Evolutionary conservation across 2,329 filamentous ascomycete species (phyloP).

Genomic region (Monilinia vaccinii-corymbosi): DNA sequence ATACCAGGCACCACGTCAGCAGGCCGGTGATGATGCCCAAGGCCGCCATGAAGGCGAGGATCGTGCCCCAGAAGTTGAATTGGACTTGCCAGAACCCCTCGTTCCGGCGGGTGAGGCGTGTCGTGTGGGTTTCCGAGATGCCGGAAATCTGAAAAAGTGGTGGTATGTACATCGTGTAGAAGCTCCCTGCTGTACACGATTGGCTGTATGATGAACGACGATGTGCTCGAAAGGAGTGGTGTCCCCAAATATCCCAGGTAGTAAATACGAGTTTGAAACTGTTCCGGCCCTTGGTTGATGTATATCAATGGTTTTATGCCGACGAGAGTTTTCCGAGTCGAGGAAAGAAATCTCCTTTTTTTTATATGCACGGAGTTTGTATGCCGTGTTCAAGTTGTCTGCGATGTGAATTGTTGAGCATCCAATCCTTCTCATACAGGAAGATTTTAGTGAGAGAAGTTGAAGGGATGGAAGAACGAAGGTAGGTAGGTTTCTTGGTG

Average conservation of each 20-base stretch:
- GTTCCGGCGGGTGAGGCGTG: too few relatives aligned
- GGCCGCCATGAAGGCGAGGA: not conserved
- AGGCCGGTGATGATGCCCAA: not conserved
- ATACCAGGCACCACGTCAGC: not conserved
- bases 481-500: not conserved
- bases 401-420: not conserved
- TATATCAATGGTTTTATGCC: not conserved
- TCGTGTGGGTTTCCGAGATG: too few relatives aligned
- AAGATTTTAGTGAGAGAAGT: not conserved
- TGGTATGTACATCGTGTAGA: too few relatives aligned
- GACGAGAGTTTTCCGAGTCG: not conserved
- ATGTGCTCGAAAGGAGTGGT: too few relatives aligned
- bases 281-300: not conserved
- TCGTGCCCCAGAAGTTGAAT: constrained; percentile 3
- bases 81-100: not conserved
- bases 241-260: not conserved
- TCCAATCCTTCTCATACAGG: not conserved
- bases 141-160: too few relatives aligned
- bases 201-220: too few relatives aligned
- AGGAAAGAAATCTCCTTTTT: not conserved
- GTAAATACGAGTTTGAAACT: not conserved
- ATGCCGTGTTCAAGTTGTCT: not conserved
- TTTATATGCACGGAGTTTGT: not conserved
- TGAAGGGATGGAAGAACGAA: not conserved
- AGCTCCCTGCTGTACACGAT: too few relatives aligned